Evolutionary conservation across 495 filamentous ascomycete species (phyloP).

Genomic region (Hyaloscypha bicolor): DNA sequence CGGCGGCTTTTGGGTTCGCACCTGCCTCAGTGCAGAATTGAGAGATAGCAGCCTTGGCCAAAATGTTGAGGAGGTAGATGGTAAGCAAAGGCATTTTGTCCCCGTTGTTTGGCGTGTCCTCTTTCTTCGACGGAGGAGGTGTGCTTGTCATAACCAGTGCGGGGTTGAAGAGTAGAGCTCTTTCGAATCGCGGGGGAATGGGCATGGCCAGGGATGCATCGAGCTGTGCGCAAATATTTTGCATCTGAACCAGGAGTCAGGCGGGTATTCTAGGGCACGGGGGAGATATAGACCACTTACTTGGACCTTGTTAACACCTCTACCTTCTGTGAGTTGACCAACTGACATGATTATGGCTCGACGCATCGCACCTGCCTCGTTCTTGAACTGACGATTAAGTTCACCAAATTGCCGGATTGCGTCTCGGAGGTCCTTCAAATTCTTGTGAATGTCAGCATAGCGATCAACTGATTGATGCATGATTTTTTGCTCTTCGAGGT

Average conservation of each 20-base stretch:
- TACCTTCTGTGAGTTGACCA: conserved; percentile 70
- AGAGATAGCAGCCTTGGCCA: conserved; percentile 73
- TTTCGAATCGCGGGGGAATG: background rate
- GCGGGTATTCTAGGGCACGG: background rate
- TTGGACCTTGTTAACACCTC: conserved; percentile 59
- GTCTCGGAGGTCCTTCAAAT: conserved; percentile 71
- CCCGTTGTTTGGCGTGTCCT: conserved; percentile 54
- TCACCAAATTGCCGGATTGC: conserved; percentile 50
- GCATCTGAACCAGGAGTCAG: background rate
- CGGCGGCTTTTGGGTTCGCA: conserved; percentile 69
- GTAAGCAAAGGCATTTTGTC: conserved; percentile 65
- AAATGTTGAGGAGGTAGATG: conserved; percentile 80
- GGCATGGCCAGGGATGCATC: background rate
- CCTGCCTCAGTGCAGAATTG: conserved; percentile 78
- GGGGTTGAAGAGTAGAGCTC: background rate
- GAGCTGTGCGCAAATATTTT: background rate
- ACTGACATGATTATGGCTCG: conserved; percentile 69
- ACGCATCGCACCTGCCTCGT: conserved; percentile 72
- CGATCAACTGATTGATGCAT: background rate
- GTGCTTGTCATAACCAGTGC: background rate
- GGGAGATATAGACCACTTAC: conserved; percentile 40
- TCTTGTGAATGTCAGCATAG: conserved; percentile 70
- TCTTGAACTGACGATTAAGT: conserved; percentile 59
- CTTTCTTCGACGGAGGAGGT: conserved; percentile 29
- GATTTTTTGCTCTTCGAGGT: background rate